phyloP scores from a whole-genome alignment of 2,329 filamentous ascomycete species.

The Akanthomyces lecanii region DNA sequence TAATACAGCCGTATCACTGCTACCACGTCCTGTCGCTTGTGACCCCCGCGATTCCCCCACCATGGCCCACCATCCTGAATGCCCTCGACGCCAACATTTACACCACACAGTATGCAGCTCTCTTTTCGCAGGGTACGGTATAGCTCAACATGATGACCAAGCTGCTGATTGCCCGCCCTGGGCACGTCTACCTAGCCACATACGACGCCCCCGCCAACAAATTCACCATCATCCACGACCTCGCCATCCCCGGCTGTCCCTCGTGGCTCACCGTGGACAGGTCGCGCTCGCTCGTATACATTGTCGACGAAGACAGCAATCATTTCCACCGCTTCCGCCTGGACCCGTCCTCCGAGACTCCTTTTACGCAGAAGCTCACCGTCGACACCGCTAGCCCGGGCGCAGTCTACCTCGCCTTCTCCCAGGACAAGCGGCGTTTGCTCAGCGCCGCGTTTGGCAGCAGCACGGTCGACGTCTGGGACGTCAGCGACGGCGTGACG shows the following conservation, averaged over 20 bases:
- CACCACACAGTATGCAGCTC: background rate
- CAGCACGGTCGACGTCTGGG: slow-evolving; percentile 43
- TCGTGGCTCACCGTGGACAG: slow-evolving; percentile 45
- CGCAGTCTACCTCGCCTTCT: slow-evolving; percentile 46
- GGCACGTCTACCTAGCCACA: slow-evolving; percentile 37
- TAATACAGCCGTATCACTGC: background rate
- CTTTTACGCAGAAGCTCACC: slow-evolving; percentile 25
- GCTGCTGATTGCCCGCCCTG: slow-evolving; percentile 39
- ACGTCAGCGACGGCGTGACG: slow-evolving; percentile 34
- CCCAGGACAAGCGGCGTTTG: slow-evolving; percentile 40
- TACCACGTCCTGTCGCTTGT: background rate
- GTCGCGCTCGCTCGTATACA: slow-evolving; percentile 37
- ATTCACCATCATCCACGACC: slow-evolving; percentile 35
- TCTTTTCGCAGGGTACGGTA: background rate
- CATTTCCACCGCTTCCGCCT: slow-evolving; percentile 38
- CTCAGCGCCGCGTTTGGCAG: slow-evolving; percentile 41
- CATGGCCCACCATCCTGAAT: background rate
- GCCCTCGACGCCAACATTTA: background rate
- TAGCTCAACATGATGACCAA: slow-evolving; percentile 18
- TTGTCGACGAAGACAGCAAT: slow-evolving; percentile 44
- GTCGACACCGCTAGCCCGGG: slow-evolving; percentile 36
- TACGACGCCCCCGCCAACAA: slow-evolving; percentile 34
- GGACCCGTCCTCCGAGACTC: slow-evolving; percentile 29
- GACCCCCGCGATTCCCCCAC: background rate
- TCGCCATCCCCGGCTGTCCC: slow-evolving; percentile 33